A percentile compares a stretch with the other conserved stretches of the same genome.
phyloP scores from a whole-genome alignment of 768 basidiomycete species.

The Boletellus ananas region DNA sequence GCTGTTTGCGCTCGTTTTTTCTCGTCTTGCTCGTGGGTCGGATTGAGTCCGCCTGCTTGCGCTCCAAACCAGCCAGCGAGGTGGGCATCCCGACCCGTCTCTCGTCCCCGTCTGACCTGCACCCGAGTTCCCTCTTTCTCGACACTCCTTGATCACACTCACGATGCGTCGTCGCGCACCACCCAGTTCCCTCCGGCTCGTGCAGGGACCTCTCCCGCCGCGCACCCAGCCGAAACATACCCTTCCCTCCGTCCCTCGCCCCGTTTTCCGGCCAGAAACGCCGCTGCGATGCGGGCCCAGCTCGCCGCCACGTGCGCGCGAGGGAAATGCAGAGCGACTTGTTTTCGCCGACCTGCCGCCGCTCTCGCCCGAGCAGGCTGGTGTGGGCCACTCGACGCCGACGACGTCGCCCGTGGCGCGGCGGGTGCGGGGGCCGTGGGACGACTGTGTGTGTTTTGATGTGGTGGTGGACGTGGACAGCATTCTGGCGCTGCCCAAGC shows the following conservation, averaged over 20 bases:
- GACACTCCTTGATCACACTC: too few relatives aligned
- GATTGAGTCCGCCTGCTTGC: too few relatives aligned
- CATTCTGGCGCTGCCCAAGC: slow-evolving; percentile 45
- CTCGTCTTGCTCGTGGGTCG: too few relatives aligned
- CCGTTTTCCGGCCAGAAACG: slow-evolving; percentile 40
- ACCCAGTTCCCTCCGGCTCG: slow-evolving; percentile 60
- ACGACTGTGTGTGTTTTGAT: slow-evolving; percentile 46
- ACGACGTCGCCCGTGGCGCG: slow-evolving; percentile 17
- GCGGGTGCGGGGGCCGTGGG: slow-evolving; percentile 52
- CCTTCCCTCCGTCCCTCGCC: slow-evolving; percentile 63
- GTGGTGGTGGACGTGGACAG: slow-evolving; percentile 44
- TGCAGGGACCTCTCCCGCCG: slow-evolving; percentile 58
- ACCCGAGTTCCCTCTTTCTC: background rate
- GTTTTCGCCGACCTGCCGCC: slow-evolving; percentile 17
- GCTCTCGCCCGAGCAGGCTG: slow-evolving; percentile 19
- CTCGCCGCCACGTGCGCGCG: slow-evolving; percentile 17
- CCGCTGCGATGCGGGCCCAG: slow-evolving; percentile 20
- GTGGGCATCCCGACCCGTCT: too few relatives aligned
- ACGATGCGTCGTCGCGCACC: slow-evolving; percentile 67
- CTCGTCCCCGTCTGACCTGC: too few relatives aligned
- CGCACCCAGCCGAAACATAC: slow-evolving; percentile 59
- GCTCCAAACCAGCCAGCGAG: too few relatives aligned
- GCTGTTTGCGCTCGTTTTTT: too few relatives aligned
- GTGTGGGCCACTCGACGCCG: slow-evolving; percentile 14
- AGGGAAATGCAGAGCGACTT: background rate